Evolutionary conservation across 768 basidiomycete species (phyloP).

Genomic region (Leccinum subtestaceum): DNA sequence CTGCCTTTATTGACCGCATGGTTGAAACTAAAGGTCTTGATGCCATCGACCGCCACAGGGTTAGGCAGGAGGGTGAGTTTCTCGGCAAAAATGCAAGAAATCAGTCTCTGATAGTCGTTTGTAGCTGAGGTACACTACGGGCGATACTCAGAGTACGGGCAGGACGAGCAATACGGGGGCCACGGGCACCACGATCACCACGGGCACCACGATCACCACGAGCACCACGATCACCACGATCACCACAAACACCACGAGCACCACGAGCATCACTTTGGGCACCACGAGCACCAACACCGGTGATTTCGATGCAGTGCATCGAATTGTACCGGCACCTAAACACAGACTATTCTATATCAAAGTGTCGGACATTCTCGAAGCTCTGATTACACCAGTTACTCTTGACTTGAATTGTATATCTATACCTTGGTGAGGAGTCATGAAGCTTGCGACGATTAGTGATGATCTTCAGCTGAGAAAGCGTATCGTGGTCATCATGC

Average conservation of each 20-base stretch:
- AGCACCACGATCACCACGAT: too few relatives aligned
- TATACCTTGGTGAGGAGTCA: neutral
- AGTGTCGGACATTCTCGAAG: neutral
- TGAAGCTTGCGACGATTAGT: neutral
- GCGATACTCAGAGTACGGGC: too few relatives aligned
- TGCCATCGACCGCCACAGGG: conserved; percentile 42
- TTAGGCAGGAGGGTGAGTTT: conserved; percentile 37
- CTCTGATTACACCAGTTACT: neutral
- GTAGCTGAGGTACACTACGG: conserved; percentile 10
- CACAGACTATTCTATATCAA: conserved; percentile 9
- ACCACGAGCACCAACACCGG: neutral
- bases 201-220: neutral
- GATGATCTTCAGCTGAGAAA: neutral
- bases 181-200: neutral
- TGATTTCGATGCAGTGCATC: neutral
- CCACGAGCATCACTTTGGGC: too few relatives aligned
- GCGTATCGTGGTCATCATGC: neutral
- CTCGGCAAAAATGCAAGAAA: too few relatives aligned
- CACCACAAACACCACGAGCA: neutral
- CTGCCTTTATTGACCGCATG: conserved; percentile 50
- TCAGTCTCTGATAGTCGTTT: neutral
- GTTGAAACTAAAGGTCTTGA: conserved; percentile 62
- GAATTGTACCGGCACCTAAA: neutral
- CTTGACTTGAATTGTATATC: neutral
- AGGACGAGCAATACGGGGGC: neutral